These are phyloP conservation scores for Calonectria pseudoreteaudii DNA, from an alignment of 2,329 filamentous ascomycete species.

Conservation along the genomic window DNA sequence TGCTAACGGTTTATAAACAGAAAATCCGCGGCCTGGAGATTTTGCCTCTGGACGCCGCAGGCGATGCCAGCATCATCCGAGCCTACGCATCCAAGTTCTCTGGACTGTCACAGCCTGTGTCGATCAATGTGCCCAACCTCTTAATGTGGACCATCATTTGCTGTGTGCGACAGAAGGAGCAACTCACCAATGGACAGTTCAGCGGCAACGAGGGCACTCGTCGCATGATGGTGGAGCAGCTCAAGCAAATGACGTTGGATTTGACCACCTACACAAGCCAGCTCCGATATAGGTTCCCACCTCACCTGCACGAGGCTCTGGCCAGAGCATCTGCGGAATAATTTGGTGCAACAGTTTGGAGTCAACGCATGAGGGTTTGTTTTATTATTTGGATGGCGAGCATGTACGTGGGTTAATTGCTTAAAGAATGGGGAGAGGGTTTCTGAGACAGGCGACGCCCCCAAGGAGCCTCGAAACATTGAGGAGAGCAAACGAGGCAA, in stretches of 20 bases:
- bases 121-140: constrained; percentile 89
- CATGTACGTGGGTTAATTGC: neutral
- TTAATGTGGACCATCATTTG: constrained; percentile 94
- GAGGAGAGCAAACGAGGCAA: neutral
- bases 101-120: constrained; percentile 80
- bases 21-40: constrained; percentile 81
- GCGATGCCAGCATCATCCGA: constrained; percentile 84
- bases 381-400: constrained; percentile 14
- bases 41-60: constrained; percentile 80
- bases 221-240: constrained; percentile 73
- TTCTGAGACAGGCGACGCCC: neutral
- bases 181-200: constrained; percentile 77
- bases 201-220: constrained; percentile 77
- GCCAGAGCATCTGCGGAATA: constrained; percentile 81
- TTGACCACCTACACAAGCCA: constrained; percentile 94
- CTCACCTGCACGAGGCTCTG: constrained; percentile 87
- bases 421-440: neutral
- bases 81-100: constrained; percentile 85
- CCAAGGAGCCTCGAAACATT: neutral
- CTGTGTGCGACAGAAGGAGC: constrained; percentile 82
- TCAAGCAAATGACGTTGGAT: constrained; percentile 87
- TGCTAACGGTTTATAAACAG: constrained; percentile 55
- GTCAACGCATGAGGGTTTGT: neutral
- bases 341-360: neutral
- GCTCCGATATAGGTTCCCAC: constrained; percentile 90